These are phyloP conservation scores for Penicillium sp. DNA, from an alignment of 2,329 filamentous ascomycete genomes.

Conservation along the genomic window DNA sequence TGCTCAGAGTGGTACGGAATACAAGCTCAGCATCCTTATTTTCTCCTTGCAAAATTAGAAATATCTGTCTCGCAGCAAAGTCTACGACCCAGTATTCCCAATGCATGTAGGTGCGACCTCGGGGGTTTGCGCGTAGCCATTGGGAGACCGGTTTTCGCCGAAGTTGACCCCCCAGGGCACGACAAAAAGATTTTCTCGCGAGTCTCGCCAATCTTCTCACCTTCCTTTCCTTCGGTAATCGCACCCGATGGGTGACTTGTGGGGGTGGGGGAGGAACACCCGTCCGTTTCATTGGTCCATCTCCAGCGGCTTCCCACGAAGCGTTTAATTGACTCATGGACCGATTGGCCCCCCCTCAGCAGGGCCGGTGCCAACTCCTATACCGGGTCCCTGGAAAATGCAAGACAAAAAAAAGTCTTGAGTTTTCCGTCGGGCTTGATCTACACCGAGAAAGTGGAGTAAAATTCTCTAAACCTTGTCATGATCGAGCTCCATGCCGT, in stretches of 20 bases:
- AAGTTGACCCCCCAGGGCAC: neutral
- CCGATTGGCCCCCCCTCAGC: neutral
- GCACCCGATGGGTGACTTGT: neutral
- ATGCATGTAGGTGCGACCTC: neutral
- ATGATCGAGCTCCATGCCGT: neutral
- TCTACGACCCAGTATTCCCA: neutral
- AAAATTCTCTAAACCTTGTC: neutral
- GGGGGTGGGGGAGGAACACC: neutral
- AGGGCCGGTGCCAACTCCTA: neutral
- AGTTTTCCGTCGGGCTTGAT: neutral
- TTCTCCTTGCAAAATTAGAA: neutral
- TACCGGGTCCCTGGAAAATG: neutral
- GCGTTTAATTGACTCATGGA: neutral
- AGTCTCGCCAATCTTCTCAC: neutral
- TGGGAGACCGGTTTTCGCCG: neutral
- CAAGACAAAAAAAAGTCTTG: neutral
- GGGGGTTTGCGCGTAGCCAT: neutral
- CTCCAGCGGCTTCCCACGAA: neutral
- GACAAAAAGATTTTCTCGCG: neutral
- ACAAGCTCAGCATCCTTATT: neutral
- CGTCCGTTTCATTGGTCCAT: neutral
- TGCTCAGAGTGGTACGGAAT: neutral
- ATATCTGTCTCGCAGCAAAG: neutral
- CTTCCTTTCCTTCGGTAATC: neutral
- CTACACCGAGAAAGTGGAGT: slow-evolving; percentile 4